phyloP scores from a whole-genome alignment of 257 asterid genomes.

The Osmanthus fragrans region DNA sequence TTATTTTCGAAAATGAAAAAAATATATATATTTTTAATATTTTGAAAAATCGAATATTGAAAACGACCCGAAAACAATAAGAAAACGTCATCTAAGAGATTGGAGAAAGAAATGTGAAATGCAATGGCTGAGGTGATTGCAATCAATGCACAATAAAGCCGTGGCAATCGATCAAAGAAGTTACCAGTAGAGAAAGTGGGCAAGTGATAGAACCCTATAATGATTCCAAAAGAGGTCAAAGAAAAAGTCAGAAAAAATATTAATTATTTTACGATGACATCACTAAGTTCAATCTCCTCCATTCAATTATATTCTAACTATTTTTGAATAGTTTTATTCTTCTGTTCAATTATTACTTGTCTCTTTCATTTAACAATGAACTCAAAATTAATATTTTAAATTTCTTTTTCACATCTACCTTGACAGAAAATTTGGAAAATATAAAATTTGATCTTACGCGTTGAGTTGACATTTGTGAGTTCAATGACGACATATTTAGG shows the following conservation, averaged over 20 bases:
- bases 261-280: background rate
- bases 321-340: background rate
- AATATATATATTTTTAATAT: too few species aligned
- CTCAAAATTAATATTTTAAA: background rate
- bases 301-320: background rate
- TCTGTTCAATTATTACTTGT: background rate
- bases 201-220: background rate
- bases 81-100: too few species aligned
- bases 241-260: background rate
- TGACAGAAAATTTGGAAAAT: background rate
- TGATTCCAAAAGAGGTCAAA: background rate
- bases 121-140: background rate
- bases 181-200: constrained; percentile 20
- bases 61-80: too few species aligned
- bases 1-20: too few species aligned
- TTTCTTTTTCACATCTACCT: background rate
- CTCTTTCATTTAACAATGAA: background rate
- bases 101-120: background rate
- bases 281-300: background rate
- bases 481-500: background rate
- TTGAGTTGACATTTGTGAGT: background rate
- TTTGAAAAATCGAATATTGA: too few species aligned
- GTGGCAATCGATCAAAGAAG: constrained; percentile 26
- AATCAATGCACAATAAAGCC: constrained; percentile 19
- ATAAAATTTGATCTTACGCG: background rate